Conservation (phyloP, 2,329 filamentous ascomycete species). For the Aspergillus jensenii region DNA sequence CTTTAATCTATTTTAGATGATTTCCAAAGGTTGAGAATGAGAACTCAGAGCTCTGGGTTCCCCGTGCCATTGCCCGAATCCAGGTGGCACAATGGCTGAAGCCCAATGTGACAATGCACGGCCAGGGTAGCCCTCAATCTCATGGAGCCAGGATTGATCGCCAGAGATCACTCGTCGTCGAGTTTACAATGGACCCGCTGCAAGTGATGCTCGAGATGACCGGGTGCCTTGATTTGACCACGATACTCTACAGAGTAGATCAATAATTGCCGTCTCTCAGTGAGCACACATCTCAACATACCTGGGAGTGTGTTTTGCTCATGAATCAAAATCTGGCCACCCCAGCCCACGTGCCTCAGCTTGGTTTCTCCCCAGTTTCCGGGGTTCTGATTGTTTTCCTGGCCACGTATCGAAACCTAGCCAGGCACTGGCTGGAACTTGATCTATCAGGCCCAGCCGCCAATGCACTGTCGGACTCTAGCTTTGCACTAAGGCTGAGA, state of each 20-base stretch:
- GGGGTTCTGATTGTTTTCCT: background rate
- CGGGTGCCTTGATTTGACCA: background rate
- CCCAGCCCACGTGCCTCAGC: background rate
- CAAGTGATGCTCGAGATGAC: background rate
- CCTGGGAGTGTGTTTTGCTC: background rate
- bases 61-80: background rate
- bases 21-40: background rate
- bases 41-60: too few relatives aligned
- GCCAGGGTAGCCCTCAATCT: background rate
- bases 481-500: slow-evolving; percentile 11
- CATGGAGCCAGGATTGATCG: background rate
- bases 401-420: slow-evolving; percentile 9
- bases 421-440: slow-evolving; percentile 14
- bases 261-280: background rate
- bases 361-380: background rate
- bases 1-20: background rate
- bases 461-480: slow-evolving; percentile 9
- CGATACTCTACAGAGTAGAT: background rate
- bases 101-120: slow-evolving; percentile 3
- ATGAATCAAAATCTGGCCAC: slow-evolving; percentile 3
- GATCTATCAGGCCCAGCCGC: slow-evolving; percentile 12
- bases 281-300: background rate
- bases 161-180: background rate
- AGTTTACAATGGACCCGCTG: background rate
- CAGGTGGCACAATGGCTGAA: slow-evolving; percentile 1